Evolutionary conservation across 768 basidiomycete species (phyloP).

Genomic region (Boletales sp.): DNA sequence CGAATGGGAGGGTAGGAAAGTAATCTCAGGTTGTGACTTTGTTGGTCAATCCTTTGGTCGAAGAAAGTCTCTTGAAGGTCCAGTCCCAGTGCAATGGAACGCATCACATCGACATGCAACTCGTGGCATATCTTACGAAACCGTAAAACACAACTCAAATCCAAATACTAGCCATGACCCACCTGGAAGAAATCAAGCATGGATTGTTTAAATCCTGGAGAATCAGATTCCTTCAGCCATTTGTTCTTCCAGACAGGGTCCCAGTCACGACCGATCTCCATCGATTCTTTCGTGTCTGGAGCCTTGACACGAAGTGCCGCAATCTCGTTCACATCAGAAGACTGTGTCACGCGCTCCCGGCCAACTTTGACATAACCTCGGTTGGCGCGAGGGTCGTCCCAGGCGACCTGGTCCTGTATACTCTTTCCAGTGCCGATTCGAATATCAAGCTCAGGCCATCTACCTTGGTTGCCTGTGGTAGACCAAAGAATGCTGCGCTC

Average conservation of each 20-base stretch:
- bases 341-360: slow-evolving; percentile 79
- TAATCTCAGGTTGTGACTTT: slow-evolving; percentile 78
- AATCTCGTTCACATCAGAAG: slow-evolving; percentile 68
- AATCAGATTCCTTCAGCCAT: slow-evolving; percentile 67
- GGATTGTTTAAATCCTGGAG: slow-evolving; percentile 63
- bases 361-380: slow-evolving; percentile 81
- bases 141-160: slow-evolving; percentile 1
- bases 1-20: slow-evolving; percentile 80
- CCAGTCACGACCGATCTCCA: slow-evolving; percentile 89
- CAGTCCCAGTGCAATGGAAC: slow-evolving; percentile 80
- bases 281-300: slow-evolving; percentile 80
- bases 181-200: slow-evolving; percentile 78
- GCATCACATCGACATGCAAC: slow-evolving; percentile 74
- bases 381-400: slow-evolving; percentile 85
- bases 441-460: background rate
- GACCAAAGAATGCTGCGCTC: slow-evolving; percentile 74
- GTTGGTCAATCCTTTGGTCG: slow-evolving; percentile 68
- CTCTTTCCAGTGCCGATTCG: background rate
- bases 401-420: slow-evolving; percentile 56
- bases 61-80: slow-evolving; percentile 73
- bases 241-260: slow-evolving; percentile 73
- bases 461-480: slow-evolving; percentile 64
- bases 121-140: slow-evolving; percentile 62
- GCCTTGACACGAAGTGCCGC: slow-evolving; percentile 67
- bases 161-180: slow-evolving; percentile 10